Evolutionary conservation across 2,329 filamentous ascomycete genomes (phyloP).

Genomic region (Colletotrichum tropicicola): DNA sequence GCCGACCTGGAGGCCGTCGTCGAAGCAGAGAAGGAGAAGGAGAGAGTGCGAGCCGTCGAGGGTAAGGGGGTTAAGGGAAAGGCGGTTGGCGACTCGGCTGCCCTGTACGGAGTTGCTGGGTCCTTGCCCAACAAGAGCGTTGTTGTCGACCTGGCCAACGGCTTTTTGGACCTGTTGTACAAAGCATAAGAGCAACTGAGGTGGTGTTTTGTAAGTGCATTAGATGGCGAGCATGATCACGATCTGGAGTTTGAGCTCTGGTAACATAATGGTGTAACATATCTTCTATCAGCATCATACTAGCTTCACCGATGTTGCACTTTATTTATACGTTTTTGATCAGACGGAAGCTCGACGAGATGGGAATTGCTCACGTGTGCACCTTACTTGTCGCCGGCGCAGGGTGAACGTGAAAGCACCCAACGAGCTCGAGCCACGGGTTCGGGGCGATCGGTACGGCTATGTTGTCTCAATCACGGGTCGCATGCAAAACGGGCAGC

Average conservation of each 20-base stretch:
- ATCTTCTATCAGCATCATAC: constrained; percentile 2
- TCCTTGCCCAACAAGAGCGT: constrained; percentile 96
- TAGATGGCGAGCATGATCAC: constrained; percentile 19
- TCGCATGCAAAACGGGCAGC: background rate
- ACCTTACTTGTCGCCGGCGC: background rate
- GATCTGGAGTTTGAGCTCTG: constrained; percentile 9
- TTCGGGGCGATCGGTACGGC: background rate
- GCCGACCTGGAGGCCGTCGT: constrained; percentile 74
- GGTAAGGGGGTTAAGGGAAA: constrained; percentile 73
- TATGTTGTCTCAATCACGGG: background rate
- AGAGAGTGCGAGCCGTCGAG: constrained; percentile 75
- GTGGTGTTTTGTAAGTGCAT: constrained; percentile 19
- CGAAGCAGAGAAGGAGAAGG: constrained; percentile 82
- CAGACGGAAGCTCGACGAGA: background rate
- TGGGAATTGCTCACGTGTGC: background rate
- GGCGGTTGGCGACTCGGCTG: constrained; percentile 81
- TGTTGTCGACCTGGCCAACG: constrained; percentile 87
- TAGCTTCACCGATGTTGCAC: background rate
- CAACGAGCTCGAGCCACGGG: constrained; percentile 15
- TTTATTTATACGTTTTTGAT: background rate
- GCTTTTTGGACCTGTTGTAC: constrained; percentile 93
- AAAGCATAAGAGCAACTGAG: constrained; percentile 70
- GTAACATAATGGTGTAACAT: constrained; percentile 9
- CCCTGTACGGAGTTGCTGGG: constrained; percentile 93
- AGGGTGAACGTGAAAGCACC: no score